Evolutionary conservation across 1,139 yeast genomes (phyloP).

Genomic region (Yamadazyma buinensis): DNA sequence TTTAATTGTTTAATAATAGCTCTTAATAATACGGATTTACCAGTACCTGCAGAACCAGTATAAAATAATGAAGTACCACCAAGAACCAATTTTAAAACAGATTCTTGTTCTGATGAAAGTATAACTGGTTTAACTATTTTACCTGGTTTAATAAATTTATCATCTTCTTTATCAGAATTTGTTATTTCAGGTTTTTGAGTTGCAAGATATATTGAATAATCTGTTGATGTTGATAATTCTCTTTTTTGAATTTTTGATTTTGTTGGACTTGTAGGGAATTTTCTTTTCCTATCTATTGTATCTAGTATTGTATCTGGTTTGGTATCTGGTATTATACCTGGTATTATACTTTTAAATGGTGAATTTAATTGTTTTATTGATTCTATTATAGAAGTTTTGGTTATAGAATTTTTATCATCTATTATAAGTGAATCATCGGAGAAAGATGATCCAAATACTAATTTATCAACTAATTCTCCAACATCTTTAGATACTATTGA

Average conservation of each 20-base stretch:
- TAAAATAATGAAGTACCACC: conserved; percentile 65
- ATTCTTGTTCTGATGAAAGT: conserved; percentile 40
- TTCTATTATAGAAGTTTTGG: too few relatives aligned
- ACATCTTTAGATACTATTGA: too few relatives aligned
- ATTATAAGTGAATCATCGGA: too few relatives aligned
- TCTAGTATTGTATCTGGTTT: too few relatives aligned
- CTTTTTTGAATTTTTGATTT: conserved; percentile 1
- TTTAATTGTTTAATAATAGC: conserved; percentile 63
- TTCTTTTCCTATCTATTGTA: neutral
- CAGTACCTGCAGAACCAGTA: conserved; percentile 97
- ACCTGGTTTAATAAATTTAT: conserved; percentile 3
- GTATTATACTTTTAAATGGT: too few relatives aligned
- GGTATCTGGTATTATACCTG: too few relatives aligned
- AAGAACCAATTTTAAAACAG: conserved; percentile 31
- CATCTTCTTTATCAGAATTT: neutral
- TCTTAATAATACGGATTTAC: conserved; percentile 76
- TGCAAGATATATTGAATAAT: conserved; percentile 14
- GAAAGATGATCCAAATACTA: too few relatives aligned
- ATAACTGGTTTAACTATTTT: conserved; percentile 34
- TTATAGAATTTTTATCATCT: too few relatives aligned
- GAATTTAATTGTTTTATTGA: too few relatives aligned
- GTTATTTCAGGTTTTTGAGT: conserved; percentile 14
- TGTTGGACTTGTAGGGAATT: neutral
- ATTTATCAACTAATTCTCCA: too few relatives aligned
- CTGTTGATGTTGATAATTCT: conserved; percentile 10